Evolutionary conservation across 495 filamentous ascomycete species (phyloP).

Genomic region (Penicillium bialowiezense): DNA sequence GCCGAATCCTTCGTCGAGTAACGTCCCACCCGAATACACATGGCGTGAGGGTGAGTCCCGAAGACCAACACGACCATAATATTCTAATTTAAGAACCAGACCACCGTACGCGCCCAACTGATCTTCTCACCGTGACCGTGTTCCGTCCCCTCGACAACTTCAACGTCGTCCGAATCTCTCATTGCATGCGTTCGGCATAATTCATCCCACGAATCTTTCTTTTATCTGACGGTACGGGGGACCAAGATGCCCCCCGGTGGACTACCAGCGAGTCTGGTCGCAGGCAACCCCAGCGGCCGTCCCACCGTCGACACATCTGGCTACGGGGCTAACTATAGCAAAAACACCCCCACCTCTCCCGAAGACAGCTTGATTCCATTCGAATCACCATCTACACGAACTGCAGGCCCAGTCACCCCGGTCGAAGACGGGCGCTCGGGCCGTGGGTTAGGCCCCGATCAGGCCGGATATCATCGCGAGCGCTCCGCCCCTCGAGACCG

Average conservation of each 20-base stretch:
- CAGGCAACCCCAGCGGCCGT: slow-evolving; percentile 43
- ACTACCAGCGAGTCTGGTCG: slow-evolving; percentile 48
- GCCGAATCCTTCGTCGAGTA: no score
- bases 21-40: no score
- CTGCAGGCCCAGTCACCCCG: slow-evolving; percentile 28
- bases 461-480: slow-evolving; percentile 36
- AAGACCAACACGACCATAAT: background rate
- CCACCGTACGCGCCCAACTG: slow-evolving; percentile 9
- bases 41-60: slow-evolving; percentile 28
- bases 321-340: slow-evolving; percentile 34
- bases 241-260: slow-evolving; percentile 45
- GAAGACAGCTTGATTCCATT: slow-evolving; percentile 43
- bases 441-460: slow-evolving; percentile 37
- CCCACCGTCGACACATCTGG: slow-evolving; percentile 43
- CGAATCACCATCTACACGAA: slow-evolving; percentile 40
- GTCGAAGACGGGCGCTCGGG: slow-evolving; percentile 31
- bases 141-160: background rate
- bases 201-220: slow-evolving; percentile 7
- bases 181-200: slow-evolving; percentile 21
- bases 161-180: background rate
- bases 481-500: slow-evolving; percentile 37
- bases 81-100: slow-evolving; percentile 9
- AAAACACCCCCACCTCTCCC: slow-evolving; percentile 45
- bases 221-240: slow-evolving; percentile 30
- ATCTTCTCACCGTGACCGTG: background rate